A percentile compares a stretch with the other conserved stretches of the same genome.
Evolutionary conservation across 306 rosid genomes (phyloP).

Genomic region (Cucumis cinereus): DNA sequence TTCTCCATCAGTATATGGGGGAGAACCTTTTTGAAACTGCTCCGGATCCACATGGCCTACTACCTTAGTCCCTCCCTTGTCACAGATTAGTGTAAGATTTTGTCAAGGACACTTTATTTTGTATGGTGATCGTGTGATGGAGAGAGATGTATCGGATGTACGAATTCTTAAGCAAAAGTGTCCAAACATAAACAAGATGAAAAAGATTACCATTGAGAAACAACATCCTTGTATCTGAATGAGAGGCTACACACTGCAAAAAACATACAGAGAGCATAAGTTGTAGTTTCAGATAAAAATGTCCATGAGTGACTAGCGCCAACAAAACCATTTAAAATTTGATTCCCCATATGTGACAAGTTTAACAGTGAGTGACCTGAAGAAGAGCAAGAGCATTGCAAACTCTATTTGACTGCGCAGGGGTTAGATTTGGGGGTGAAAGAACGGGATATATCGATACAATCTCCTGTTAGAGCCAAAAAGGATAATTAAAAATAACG

Average conservation of each 20-base stretch:
- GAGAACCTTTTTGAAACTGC: background rate
- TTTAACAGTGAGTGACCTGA: conserved; percentile 35
- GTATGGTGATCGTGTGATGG: background rate
- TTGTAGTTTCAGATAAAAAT: background rate
- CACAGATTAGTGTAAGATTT: background rate
- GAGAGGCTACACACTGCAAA: conserved; percentile 77
- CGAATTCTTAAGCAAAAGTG: background rate
- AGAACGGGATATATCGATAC: conserved; percentile 63
- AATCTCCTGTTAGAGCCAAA: conserved; percentile 41
- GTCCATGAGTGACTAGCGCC: background rate
- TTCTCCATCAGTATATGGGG: background rate
- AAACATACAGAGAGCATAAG: conserved; percentile 9
- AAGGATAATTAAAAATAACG: background rate
- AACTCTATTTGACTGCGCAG: conserved; percentile 67
- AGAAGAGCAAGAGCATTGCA: conserved; percentile 91
- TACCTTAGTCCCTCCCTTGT: background rate
- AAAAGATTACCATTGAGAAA: conserved; percentile 62
- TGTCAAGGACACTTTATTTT: background rate
- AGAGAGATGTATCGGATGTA: background rate
- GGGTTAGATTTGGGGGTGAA: conserved; percentile 57
- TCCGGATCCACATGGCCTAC: background rate
- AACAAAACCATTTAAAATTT: background rate
- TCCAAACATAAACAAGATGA: conserved; percentile 14
- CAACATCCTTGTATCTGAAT: conserved; percentile 62
- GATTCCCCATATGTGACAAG: background rate